These are phyloP conservation scores for Chlorella sp. DNA, from an alignment of 139 green algal species.

Conservation along the genomic window DNA sequence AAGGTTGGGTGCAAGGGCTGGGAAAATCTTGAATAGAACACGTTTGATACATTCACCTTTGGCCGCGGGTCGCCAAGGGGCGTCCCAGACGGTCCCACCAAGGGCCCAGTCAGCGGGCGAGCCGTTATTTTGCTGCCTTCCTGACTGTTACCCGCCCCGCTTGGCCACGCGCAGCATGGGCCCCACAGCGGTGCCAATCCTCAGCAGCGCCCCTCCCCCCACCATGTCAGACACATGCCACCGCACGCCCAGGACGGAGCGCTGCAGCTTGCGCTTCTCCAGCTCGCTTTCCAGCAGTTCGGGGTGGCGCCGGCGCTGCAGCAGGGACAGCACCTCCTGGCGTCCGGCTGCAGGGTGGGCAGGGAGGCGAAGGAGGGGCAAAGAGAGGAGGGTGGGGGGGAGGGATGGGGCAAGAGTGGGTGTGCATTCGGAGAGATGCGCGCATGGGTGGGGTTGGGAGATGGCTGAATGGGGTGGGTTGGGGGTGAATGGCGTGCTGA, in stretches of 20 bases:
- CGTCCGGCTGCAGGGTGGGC: constrained; percentile 9
- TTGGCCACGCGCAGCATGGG: constrained; percentile 48
- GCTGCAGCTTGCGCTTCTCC: constrained; percentile 47
- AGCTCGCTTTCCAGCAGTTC: constrained; percentile 60
- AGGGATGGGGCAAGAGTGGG: no score
- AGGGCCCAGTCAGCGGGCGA: not conserved
- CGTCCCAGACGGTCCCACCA: no score
- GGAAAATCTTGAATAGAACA: no score
- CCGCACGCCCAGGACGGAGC: constrained; percentile 40
- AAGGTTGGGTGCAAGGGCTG: no score
- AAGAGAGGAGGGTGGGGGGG: not conserved
- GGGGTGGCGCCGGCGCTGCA: constrained; percentile 43
- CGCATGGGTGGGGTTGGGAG: not conserved
- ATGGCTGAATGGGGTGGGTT: no score
- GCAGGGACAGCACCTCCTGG: constrained; percentile 46
- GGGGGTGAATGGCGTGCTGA: not conserved
- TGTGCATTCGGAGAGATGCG: no score
- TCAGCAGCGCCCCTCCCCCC: constrained; percentile 40
- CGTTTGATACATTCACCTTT: no score
- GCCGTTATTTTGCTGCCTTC: not conserved
- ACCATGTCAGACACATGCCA: constrained; percentile 62
- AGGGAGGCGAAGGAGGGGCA: not conserved
- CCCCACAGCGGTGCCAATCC: constrained; percentile 49
- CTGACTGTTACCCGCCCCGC: not conserved
- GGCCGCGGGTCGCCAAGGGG: no score